Percentiles rank a stretch among this genome's conserved stretches.
phyloP scores from a whole-genome alignment of 345 rosid species.

The Reutealis trisperma region DNA sequence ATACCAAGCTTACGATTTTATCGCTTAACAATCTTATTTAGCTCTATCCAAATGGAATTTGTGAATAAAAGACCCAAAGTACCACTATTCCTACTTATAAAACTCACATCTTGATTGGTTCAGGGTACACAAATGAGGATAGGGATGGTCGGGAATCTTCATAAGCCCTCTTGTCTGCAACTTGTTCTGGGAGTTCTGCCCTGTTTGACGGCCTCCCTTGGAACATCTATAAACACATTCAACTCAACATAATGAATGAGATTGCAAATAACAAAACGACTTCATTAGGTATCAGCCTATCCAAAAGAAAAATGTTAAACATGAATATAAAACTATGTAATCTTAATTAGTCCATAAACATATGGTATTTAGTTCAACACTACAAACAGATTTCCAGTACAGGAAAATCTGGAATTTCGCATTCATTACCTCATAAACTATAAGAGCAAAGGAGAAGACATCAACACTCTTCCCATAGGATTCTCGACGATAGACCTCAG shows the following conservation, averaged over 20 bases:
- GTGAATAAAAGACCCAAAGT: neutral
- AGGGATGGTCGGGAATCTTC: slow-evolving; percentile 59
- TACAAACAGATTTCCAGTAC: neutral
- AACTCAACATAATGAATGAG: neutral
- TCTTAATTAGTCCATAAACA: neutral
- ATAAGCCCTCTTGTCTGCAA: slow-evolving; percentile 68
- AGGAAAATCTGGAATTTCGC: neutral
- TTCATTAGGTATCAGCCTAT: neutral
- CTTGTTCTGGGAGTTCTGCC: slow-evolving; percentile 45
- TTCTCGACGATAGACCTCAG: slow-evolving; percentile 69
- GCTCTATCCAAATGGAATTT: neutral
- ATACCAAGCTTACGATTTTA: neutral
- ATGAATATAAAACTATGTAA: neutral
- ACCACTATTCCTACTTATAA: neutral
- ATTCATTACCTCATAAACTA: slow-evolving; percentile 53
- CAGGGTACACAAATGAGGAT: slow-evolving; percentile 48
- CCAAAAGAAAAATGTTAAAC: neutral
- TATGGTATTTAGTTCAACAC: neutral
- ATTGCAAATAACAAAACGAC: neutral
- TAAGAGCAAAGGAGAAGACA: slow-evolving; percentile 62
- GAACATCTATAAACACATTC: slow-evolving; percentile 44
- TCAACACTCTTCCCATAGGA: slow-evolving; percentile 70
- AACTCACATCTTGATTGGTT: slow-evolving; percentile 52
- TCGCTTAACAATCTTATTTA: too few relatives aligned
- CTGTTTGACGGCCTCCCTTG: slow-evolving; percentile 54